Evolutionary conservation across 768 basidiomycete genomes (phyloP).

Genomic region (Mycena galopus): DNA sequence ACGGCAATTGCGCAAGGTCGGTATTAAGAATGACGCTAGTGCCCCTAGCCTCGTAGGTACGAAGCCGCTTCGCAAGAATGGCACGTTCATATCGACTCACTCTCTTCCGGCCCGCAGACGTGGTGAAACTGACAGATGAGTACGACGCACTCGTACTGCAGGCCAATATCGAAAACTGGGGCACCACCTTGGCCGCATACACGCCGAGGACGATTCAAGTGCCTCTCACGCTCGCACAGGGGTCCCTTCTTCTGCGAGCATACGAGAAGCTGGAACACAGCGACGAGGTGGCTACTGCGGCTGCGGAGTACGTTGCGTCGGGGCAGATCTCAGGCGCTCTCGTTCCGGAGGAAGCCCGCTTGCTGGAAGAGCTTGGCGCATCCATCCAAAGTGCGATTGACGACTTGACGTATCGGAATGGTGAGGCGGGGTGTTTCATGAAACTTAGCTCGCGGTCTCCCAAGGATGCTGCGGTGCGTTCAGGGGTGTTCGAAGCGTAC

Average conservation of each 20-base stretch:
- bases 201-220: slow-evolving; percentile 27
- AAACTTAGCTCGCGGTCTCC: slow-evolving; percentile 38
- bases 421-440: slow-evolving; percentile 27
- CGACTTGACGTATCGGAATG: neutral
- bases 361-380: slow-evolving; percentile 13
- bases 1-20: slow-evolving; percentile 2
- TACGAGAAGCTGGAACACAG: slow-evolving; percentile 26
- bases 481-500: slow-evolving; percentile 32
- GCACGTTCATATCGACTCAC: neutral
- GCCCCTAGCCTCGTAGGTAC: slow-evolving; percentile 20
- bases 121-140: slow-evolving; percentile 19
- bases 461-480: slow-evolving; percentile 38
- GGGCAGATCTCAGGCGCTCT: neutral
- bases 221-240: slow-evolving; percentile 28
- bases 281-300: neutral
- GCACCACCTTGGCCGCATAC: neutral
- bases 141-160: slow-evolving; percentile 31
- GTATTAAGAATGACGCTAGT: slow-evolving; percentile 27
- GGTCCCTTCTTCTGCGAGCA: slow-evolving; percentile 16
- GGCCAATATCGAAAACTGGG: slow-evolving; percentile 37
- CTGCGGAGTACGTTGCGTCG: slow-evolving; percentile 17
- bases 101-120: slow-evolving; percentile 1
- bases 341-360: slow-evolving; percentile 6
- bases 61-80: neutral
- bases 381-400: slow-evolving; percentile 27